Evolutionary conservation across 2,329 filamentous ascomycete genomes (phyloP), one percentile per base, ranked within the genome.

Genomic region (Colletotrichum brevisporum): DNA sequence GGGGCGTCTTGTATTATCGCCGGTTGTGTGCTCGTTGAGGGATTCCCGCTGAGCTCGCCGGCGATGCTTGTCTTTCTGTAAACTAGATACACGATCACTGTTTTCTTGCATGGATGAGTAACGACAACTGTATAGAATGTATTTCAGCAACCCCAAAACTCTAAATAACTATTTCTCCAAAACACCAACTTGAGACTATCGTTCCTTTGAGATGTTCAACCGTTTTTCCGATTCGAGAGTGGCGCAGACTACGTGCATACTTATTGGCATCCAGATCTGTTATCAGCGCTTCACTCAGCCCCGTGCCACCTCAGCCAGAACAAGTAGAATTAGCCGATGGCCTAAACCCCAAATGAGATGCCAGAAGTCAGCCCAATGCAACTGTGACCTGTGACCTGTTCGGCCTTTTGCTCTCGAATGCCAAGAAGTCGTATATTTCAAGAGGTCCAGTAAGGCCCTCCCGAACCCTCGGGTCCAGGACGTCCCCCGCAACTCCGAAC

Each of bases 1-100:
- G 16, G 41, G 13, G 13, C 41, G 43, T 13, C 16, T 54, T 43
- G 27, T 43, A 24, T 45, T 51, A 21, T 13, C 18, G 16, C 24
- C 62, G 43, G 66, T 9, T 12, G 66, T 36, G 66, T 69, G 66
- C 66, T 66, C 66, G 66, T 69, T 31, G 16, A 21, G 6, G 0
- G 36, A 21, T 4, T 31, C 31, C 4, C 61, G 54, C 61, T 68
- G 65, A 68, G 65, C 65, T 68, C 65, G 61, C 65, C 41, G 60
- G 15, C 41, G 41, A 43, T 15, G 13, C 16, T 15, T 43, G 41
- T n/a, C 10, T n/a, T 39, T 21, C 41, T 43, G 41, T 43, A 15
- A 15, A 43, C 18, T 16, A 16, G 4, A 13, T 58, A 16, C 18
- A 47, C 9, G 15, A 18, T 1, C 21, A 54, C 21, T 54, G 6